These are phyloP conservation scores for Cyclocybe aegerita DNA, from an alignment of 768 basidiomycete species.

Conservation along the genomic window DNA sequence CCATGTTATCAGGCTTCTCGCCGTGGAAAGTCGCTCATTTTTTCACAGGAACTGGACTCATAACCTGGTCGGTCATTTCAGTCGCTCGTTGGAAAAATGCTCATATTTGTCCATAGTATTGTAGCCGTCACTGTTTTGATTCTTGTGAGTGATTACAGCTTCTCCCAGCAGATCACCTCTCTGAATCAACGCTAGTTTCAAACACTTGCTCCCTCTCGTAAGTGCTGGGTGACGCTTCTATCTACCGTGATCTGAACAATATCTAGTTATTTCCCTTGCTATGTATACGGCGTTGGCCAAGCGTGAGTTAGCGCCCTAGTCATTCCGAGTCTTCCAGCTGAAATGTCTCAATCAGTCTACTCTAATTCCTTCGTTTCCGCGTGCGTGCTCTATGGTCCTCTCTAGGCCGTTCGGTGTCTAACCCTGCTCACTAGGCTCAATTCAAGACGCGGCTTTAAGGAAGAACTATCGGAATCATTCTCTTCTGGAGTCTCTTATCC, in stretches of 20 bases:
- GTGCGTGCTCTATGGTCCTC: too few relatives aligned
- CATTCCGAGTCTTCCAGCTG: too few relatives aligned
- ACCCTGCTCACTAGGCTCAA: too few relatives aligned
- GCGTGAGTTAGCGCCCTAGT: background rate
- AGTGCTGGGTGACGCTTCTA: background rate
- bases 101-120: background rate
- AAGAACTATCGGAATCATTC: too few relatives aligned
- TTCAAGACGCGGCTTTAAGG: too few relatives aligned
- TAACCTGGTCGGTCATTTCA: background rate
- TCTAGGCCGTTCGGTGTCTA: too few relatives aligned
- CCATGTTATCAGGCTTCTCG: background rate
- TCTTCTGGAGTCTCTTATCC: too few relatives aligned
- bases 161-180: too few relatives aligned
- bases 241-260: background rate
- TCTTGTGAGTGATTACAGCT: background rate
- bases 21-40: background rate
- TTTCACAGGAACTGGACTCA: background rate
- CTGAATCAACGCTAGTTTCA: too few relatives aligned
- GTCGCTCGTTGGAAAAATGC: background rate
- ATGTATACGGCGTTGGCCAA: constrained; percentile 2
- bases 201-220: too few relatives aligned
- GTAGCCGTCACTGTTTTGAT: background rate
- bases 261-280: constrained; percentile 3
- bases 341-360: too few relatives aligned
- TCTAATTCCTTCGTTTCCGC: too few relatives aligned